phyloP scores from a whole-genome alignment of 1,284 basidiomycete species.

The Coriolopsis trogii region DNA sequence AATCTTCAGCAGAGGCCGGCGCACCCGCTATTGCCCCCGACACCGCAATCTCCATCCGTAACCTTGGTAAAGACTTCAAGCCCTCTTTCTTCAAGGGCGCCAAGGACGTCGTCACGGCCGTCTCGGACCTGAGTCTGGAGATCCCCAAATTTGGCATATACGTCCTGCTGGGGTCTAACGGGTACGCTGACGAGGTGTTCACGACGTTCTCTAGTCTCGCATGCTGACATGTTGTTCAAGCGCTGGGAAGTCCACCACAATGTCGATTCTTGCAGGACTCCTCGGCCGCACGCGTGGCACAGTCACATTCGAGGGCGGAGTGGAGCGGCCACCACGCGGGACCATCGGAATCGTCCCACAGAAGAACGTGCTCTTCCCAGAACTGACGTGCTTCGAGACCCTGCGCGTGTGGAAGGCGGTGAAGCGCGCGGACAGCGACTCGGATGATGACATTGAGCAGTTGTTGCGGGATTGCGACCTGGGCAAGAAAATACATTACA shows the following conservation, averaged over 20 bases:
- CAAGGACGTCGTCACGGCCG: conserved; percentile 54
- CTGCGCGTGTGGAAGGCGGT: conserved; percentile 74
- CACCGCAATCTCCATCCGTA: conserved; percentile 60
- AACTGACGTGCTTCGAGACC: conserved; percentile 75
- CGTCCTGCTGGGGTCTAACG: conserved; percentile 75
- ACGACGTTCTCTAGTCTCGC: not conserved
- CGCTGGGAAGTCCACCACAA: conserved; percentile 78
- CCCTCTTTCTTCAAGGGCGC: conserved; percentile 43
- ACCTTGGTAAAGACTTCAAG: conserved; percentile 60
- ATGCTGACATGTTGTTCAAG: conserved; percentile 38
- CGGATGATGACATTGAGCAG: conserved; percentile 59
- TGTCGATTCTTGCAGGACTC: conserved; percentile 69
- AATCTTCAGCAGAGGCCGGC: conserved; percentile 20
- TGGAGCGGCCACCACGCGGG: conserved; percentile 55
- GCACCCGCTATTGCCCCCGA: conserved; percentile 39
- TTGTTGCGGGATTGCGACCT: conserved; percentile 75
- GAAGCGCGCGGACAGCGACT: conserved; percentile 59
- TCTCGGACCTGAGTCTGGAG: conserved; percentile 64
- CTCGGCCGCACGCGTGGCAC: conserved; percentile 59
- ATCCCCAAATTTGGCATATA: conserved; percentile 74
- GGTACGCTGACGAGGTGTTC: conserved; percentile 50
- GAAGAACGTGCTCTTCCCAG: conserved; percentile 82
- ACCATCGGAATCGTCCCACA: conserved; percentile 79
- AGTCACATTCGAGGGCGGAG: conserved; percentile 64
- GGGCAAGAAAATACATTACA: conserved; percentile 64